Evolutionary conservation across 2,329 filamentous ascomycete species (phyloP), one percentile per base, ranked within the genome.

Genomic region (Rhexocercosporidium sp.): DNA sequence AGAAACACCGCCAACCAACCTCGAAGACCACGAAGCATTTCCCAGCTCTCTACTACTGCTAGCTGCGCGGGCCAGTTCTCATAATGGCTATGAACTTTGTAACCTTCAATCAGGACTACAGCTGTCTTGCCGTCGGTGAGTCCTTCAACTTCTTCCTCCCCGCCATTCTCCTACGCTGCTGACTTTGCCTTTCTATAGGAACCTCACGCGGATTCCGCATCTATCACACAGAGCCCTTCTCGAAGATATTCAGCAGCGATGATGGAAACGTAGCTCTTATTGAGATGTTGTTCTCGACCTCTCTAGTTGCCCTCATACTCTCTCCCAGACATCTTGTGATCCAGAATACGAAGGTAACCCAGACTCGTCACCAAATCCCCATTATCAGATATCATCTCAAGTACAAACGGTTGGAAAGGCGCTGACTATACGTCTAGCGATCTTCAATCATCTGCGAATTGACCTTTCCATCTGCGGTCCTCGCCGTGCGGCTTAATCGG

Each of bases 71-170:
- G 46, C 47, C 46, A 7, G 44, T 47, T 56, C 14, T 29, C 71
- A 85, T 78, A 68, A 93, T 93, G 90, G 82, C 89, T 59, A 93
- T 98, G 84, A 99, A 99, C 81, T 99, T 97, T 82, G 93, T 99
- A 76, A 97, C 95, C 49, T 99, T 98, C 82, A 99, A 99, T 81
- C 96, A 99, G 84, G 96, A 99, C 84, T 94, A 97, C 83, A 97
- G 92, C 86, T 95, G 95, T 80, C 86, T 99, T 72, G 95, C 95
- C 82, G 94, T 99, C 74, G 95, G 93, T 94, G 84, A 77, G 90
- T 81, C 62, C 37, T 61, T 44, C 34, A 1, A 39, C 34, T 14
- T 7, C n/a, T 18, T 18, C 39, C 39, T 37, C 41, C 25, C 37
- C 16, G 34, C n/a, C 22, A 64, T 27, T 27, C 44, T 41, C 51